Base-by-base conservation (phyloP, 495 filamentous ascomycete species). In the Aspergillus heteromorphus region DNA sequence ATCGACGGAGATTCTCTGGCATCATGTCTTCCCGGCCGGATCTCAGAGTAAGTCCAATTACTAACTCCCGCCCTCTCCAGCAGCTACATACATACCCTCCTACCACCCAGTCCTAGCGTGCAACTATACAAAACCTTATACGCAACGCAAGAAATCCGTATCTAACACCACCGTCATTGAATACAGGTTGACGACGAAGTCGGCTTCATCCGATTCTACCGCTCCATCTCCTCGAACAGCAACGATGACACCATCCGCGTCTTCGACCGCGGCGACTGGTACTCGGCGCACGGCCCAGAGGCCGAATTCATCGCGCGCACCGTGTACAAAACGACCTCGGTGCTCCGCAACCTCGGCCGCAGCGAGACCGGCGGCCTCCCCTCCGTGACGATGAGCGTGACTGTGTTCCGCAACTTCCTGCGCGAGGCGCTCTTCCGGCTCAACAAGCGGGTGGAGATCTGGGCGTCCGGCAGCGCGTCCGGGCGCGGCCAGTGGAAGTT, bases 321-420 rank as follows among this genome's bases (percentile, higher is more conserved):
- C 3, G 87, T 97, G 48, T 97, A 97, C 78, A 96, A 96, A 73
- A 97, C 95, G 6, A 97, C 92, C 11, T 95, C 95, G 2, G 92
- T 98, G 10, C 79, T 98, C 13, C 84, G 91, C 41, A 89, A 93
- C 65, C 81, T 98, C 2, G 93, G 93, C 48, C 81, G 84, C 60
- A 88, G 82, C 62, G 87, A 91, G 60, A 84, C 86, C 45, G 86
- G 86, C 48, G 89, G 89, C 41, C 78, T 98, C 4, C 81, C 91
- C 4, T 97, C 95, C 9, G 93, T 97, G 34, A 96, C 92, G 13
- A 86, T 98, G 83, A 91, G 89, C 43, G 74, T 88, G 20, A 96
- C 92, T 0, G 93, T 96, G 8, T 97, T 92, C 74, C 86, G 91
- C 13, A 96, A 95, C 59, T 97, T 98, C 68, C 83, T 98, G 9